Evolutionary conservation across 352 stramenopile species (phyloP).

Genomic region (Pythium guiyangense): DNA sequence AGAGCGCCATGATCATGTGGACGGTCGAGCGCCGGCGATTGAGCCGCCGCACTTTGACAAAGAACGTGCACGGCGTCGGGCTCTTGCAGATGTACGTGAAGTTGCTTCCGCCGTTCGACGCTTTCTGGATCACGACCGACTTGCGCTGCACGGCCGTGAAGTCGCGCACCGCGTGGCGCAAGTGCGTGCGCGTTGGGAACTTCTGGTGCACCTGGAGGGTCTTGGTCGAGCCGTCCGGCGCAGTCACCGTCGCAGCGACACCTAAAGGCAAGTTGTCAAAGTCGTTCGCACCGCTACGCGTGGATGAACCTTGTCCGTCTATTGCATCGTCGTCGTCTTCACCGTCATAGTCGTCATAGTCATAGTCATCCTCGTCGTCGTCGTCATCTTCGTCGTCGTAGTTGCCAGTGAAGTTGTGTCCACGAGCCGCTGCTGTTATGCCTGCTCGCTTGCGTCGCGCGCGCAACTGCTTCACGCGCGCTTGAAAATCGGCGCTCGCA

Average conservation of each 20-base stretch:
- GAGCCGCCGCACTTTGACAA: constrained; percentile 27
- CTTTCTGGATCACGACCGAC: constrained; percentile 26
- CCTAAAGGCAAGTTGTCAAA: constrained; percentile 1
- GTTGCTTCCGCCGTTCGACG: constrained; percentile 42
- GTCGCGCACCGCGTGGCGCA: constrained; percentile 37
- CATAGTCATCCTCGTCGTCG: neutral
- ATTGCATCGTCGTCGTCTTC: neutral
- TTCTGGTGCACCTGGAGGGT: constrained; percentile 20
- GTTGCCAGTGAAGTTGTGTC: too few relatives aligned
- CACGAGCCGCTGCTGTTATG: too few relatives aligned
- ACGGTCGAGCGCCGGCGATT: constrained; percentile 4
- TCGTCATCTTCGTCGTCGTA: constrained; percentile 1
- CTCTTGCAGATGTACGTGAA: constrained; percentile 47
- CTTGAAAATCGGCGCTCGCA: constrained; percentile 6
- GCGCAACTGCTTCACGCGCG: constrained; percentile 1
- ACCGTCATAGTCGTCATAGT: neutral
- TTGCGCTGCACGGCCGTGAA: constrained; percentile 37
- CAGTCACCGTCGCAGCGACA: too few relatives aligned
- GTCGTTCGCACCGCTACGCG: neutral
- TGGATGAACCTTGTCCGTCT: neutral
- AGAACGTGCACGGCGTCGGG: constrained; percentile 31
- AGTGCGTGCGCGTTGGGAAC: constrained; percentile 25
- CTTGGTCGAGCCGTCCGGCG: neutral
- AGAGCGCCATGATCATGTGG: constrained; percentile 17
- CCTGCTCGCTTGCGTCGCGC: neutral